Percentiles rank a stretch among this genome's conserved stretches.
Evolutionary conservation across 163 green algal species (phyloP).

Genomic region (Scenedesmus sp.): DNA sequence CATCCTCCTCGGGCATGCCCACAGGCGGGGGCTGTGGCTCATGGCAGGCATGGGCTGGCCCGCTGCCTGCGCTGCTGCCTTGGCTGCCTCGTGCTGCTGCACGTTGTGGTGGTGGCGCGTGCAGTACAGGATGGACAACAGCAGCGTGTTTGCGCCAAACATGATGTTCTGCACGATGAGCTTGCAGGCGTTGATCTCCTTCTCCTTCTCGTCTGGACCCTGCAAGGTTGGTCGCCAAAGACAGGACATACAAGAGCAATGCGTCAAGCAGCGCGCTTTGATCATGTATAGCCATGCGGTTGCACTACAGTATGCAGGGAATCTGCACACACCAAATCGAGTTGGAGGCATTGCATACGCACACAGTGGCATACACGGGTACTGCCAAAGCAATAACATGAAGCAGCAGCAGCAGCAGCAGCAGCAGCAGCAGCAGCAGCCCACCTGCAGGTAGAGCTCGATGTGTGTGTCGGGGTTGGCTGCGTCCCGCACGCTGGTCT

Average conservation of each 20-base stretch:
- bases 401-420: not conserved
- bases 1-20: conserved; percentile 66
- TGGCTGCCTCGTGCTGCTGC: conserved; percentile 43
- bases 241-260: too few relatives aligned
- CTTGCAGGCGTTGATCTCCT: conserved; percentile 64
- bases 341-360: not conserved
- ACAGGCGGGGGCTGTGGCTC: conserved; percentile 61
- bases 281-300: too few relatives aligned
- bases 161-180: conserved; percentile 67
- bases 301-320: too few relatives aligned
- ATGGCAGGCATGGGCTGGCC: conserved; percentile 61
- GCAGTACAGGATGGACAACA: conserved; percentile 78
- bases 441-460: conserved; percentile 51
- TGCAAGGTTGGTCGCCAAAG: too few relatives aligned
- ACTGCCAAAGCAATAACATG: too few relatives aligned
- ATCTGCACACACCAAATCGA: too few relatives aligned
- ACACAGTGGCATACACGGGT: not conserved
- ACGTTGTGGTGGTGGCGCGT: conserved; percentile 53
- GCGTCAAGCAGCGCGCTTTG: too few relatives aligned
- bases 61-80: conserved; percentile 43
- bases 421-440: not conserved
- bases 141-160: conserved; percentile 81
- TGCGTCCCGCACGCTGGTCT: conserved; percentile 49
- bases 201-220: conserved; percentile 61
- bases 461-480: conserved; percentile 31